These are phyloP conservation scores for Luffa aegyptiaca DNA, from an alignment of 306 rosid species.

Conservation along the genomic window DNA sequence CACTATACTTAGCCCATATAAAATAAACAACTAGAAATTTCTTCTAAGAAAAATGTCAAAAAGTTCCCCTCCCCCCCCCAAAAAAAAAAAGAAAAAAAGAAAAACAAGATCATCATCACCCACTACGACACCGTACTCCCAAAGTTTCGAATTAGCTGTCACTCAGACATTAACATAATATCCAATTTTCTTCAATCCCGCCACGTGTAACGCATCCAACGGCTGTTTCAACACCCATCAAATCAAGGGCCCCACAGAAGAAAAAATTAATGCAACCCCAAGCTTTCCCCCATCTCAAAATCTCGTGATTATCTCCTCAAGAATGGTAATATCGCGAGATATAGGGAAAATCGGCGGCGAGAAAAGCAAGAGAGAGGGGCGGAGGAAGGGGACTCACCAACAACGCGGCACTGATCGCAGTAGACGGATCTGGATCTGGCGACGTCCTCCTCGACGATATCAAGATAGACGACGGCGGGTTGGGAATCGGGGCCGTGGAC, in stretches of 20 bases:
- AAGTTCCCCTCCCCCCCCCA: too few relatives aligned
- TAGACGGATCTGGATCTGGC: constrained; percentile 77
- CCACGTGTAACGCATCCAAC: background rate
- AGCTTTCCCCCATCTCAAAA: background rate
- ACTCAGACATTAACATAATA: background rate
- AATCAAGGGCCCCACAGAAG: background rate
- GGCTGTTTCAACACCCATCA: background rate
- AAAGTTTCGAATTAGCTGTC: background rate
- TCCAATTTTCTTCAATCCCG: background rate
- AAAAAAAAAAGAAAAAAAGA: background rate
- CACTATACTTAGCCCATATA: background rate
- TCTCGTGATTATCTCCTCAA: background rate
- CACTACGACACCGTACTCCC: background rate
- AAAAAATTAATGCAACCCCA: background rate
- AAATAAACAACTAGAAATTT: background rate
- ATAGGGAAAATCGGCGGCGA: background rate
- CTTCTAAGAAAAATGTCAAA: too few relatives aligned
- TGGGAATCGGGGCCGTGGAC: constrained; percentile 34
- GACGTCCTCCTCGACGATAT: constrained; percentile 87
- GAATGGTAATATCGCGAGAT: background rate
- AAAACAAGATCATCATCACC: background rate
- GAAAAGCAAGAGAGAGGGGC: background rate
- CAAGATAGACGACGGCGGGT: constrained; percentile 56
- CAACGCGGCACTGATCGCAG: constrained; percentile 97
- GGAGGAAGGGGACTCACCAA: constrained; percentile 53